Percentiles rank a stretch among this genome's conserved stretches.
Evolutionary conservation across 164 flowering plant species (phyloP).

Genomic region (Cinnamomum micranthum): DNA sequence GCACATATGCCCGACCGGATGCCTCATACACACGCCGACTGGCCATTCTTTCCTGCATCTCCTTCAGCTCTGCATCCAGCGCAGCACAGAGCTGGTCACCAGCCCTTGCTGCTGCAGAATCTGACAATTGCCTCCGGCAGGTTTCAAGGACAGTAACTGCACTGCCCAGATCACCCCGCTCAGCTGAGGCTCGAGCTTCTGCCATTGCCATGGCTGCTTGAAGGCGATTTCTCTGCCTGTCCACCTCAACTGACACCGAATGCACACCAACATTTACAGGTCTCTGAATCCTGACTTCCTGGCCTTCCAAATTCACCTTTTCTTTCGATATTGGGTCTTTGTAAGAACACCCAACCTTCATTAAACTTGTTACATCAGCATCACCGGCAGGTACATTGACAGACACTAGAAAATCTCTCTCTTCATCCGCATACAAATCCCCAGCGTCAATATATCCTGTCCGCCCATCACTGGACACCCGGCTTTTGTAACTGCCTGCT

Average conservation of each 20-base stretch:
- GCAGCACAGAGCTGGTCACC: conserved; percentile 59
- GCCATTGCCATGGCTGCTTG: conserved; percentile 79
- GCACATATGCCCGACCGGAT: conserved; percentile 85
- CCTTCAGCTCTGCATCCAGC: conserved; percentile 72
- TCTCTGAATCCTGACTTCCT: conserved; percentile 51
- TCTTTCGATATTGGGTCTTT: conserved; percentile 58
- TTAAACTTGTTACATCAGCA: conserved; percentile 29
- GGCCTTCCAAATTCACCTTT: conserved; percentile 25
- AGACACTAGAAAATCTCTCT: conserved; percentile 71
- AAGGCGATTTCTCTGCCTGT: conserved; percentile 74
- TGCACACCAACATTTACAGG: conserved; percentile 30
- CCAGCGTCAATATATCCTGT: conserved; percentile 61
- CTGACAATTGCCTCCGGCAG: conserved; percentile 44
- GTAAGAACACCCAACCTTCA: conserved; percentile 59
- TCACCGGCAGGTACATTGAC: conserved; percentile 52
- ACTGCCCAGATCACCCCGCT: conserved; percentile 55
- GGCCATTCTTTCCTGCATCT: conserved; percentile 92
- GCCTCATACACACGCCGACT: conserved; percentile 66
- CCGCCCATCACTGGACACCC: conserved; percentile 30
- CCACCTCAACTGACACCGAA: conserved; percentile 71
- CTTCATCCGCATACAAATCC: conserved; percentile 92
- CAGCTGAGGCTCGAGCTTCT: conserved; percentile 69
- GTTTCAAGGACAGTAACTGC: conserved; percentile 66
- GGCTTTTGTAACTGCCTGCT: conserved; percentile 72
- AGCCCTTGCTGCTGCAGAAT: conserved; percentile 50